These are phyloP conservation scores for Nyctanthes arbortristis DNA, from an alignment of 257 asterid genomes.

Conservation along the genomic window DNA sequence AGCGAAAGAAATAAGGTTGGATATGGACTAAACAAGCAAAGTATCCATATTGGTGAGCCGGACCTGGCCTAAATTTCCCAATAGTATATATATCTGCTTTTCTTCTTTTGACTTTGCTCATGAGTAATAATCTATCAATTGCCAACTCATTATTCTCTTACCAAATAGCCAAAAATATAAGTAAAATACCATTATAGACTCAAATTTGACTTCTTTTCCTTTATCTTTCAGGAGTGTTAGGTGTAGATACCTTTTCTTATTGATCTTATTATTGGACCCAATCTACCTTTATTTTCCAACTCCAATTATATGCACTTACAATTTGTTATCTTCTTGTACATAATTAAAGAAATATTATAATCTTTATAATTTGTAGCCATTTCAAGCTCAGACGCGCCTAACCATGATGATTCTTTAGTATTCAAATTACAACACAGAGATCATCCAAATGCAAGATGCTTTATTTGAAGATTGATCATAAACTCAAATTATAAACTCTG, in stretches of 20 bases:
- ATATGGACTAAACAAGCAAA: constrained; percentile 3
- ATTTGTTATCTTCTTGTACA: background rate
- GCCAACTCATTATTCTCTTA: background rate
- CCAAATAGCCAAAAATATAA: background rate
- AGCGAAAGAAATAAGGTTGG: background rate
- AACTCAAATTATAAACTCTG: too few species aligned
- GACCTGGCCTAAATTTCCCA: constrained; percentile 21
- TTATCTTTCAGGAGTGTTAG: background rate
- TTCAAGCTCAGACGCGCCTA: too few species aligned
- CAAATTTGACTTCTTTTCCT: background rate
- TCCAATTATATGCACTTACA: background rate
- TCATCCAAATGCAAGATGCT: too few species aligned
- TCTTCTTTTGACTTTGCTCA: constrained; percentile 14
- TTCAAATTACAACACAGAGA: too few species aligned
- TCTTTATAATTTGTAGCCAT: too few species aligned
- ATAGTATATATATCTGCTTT: background rate
- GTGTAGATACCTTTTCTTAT: background rate
- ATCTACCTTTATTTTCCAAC: too few species aligned
- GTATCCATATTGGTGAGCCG: constrained; percentile 25
- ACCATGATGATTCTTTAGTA: too few species aligned
- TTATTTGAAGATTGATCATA: too few species aligned
- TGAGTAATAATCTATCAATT: background rate
- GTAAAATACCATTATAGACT: background rate
- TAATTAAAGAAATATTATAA: background rate
- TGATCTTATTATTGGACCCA: background rate